Evolutionary conservation across 768 basidiomycete genomes (phyloP), one percentile per base, ranked within the genome.

Genomic region (Tulasnella sp.): DNA sequence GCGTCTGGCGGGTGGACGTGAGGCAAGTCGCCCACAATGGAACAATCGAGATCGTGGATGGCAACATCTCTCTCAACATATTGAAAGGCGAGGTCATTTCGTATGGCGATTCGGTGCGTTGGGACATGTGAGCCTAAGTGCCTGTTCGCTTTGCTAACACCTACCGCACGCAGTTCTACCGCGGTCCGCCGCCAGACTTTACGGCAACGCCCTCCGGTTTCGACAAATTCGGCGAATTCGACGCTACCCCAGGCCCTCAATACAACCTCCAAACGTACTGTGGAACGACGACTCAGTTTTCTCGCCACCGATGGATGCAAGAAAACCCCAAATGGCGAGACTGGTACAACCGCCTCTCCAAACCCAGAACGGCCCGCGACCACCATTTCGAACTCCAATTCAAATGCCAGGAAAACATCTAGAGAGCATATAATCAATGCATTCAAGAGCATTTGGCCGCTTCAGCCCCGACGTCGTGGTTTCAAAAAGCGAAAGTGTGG

Each of bases 21-120:
- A 89, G 91, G 81, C 96, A 99, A 85, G 80, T 93, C 78, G n/a
- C 37, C 16, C 39, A 46, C 71, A 85, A 96, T 82, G 91, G 93
- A 78, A 95, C 95, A 18, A 86, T 97, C 67, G 94, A 97, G 82
- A 94, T 99, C 16, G 88, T 89, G 16, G 94, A 98, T 81, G 94
- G 93, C 35, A 92, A 98, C 84, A 89, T 98, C 86, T 98, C 98
- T 83, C 85, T 99, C 83, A 98, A 98, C 86, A 87, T 98, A 84
- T 91, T 91, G 84, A 89, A 93, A 75, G 95, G 94, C 61, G 85
- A 88, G 81, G 88, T 99, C n/a, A 82, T 98, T 70, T 96, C 94
- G 0, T 94, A 91, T 81, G 96, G 96, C 57, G 92, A 92, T 83
- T 96, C 94, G 80, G 93, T 94, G 81, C 79, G 91, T 87, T 18